A percentile compares a stretch with the other conserved stretches of the same genome.
Conservation (phyloP, 2,329 filamentous ascomycete genomes). For the Trichoderma pleuroti region DNA sequence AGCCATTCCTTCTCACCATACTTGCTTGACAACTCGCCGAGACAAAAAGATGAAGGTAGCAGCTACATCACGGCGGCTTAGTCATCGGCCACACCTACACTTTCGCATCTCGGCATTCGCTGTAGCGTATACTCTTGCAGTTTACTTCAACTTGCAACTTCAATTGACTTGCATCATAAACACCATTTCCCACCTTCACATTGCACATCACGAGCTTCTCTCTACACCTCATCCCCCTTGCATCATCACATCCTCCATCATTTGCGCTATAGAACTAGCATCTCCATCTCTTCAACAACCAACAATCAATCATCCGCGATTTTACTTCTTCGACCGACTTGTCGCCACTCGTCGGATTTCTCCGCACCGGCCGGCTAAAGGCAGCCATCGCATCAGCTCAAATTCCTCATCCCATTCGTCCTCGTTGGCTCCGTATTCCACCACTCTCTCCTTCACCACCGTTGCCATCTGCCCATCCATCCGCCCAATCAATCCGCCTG, state of each 20-base stretch:
- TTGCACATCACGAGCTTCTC: neutral
- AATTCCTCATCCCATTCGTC: neutral
- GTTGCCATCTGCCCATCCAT: no score
- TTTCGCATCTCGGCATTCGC: neutral
- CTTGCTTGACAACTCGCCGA: neutral
- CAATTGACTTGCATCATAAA: neutral
- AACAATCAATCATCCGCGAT: neutral
- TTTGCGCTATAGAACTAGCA: neutral
- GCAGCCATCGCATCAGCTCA: neutral
- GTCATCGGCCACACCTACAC: neutral
- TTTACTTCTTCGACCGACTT: neutral
- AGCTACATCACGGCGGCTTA: neutral
- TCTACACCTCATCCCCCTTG: neutral
- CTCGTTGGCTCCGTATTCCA: neutral
- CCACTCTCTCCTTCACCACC: neutral
- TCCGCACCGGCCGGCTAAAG: slow-evolving; percentile 15
- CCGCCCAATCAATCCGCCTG: neutral
- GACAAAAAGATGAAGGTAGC: neutral
- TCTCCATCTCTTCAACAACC: neutral
- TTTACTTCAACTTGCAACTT: neutral
- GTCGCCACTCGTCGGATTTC: neutral
- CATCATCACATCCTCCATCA: neutral
- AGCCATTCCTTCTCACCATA: neutral
- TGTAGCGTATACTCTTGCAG: neutral
- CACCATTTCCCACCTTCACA: neutral